Evolutionary conservation across 2,329 filamentous ascomycete genomes (phyloP).

Genomic region (Dactylellina drechsleri): DNA sequence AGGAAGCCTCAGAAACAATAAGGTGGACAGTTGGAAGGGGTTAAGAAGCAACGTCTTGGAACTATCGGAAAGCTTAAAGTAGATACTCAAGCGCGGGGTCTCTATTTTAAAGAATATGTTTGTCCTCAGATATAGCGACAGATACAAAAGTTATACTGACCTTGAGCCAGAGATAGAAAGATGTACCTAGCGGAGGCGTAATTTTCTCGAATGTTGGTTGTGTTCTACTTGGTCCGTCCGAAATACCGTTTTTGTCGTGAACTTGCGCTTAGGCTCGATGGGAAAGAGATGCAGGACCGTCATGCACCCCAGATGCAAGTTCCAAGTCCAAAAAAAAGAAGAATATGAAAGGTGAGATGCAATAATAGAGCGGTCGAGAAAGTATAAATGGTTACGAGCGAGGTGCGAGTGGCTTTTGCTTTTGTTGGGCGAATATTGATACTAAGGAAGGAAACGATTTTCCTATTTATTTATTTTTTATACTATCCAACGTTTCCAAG

Average conservation of each 20-base stretch:
- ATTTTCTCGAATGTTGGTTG: constrained; percentile 41
- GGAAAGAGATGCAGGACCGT: constrained; percentile 23
- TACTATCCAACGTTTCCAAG: constrained; percentile 31
- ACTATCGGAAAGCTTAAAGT: constrained; percentile 24
- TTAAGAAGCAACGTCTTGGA: constrained; percentile 39
- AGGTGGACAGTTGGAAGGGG: constrained; percentile 53
- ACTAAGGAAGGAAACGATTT: constrained; percentile 18
- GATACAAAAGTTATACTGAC: constrained; percentile 8
- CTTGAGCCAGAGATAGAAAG: constrained; percentile 16
- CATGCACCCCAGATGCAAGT: constrained; percentile 40
- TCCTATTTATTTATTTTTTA: constrained; percentile 25
- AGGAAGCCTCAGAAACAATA: constrained; percentile 44
- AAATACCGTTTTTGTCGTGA: constrained; percentile 17
- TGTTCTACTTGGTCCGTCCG: constrained; percentile 31
- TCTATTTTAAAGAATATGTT: constrained; percentile 40
- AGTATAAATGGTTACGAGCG: constrained; percentile 18
- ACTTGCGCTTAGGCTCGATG: constrained; percentile 3
- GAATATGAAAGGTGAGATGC: constrained; percentile 19
- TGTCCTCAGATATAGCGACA: constrained; percentile 26
- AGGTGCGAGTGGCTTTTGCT: constrained; percentile 20
- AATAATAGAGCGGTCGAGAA: constrained; percentile 21
- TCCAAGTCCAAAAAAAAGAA: constrained; percentile 30
- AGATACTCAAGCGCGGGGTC: constrained; percentile 42
- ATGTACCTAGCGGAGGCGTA: constrained; percentile 26
- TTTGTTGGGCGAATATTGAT: constrained; percentile 16